Base-by-base conservation (phyloP, 2,329 filamentous ascomycete genomes). In the Fonsecaea pugnacius region DNA sequence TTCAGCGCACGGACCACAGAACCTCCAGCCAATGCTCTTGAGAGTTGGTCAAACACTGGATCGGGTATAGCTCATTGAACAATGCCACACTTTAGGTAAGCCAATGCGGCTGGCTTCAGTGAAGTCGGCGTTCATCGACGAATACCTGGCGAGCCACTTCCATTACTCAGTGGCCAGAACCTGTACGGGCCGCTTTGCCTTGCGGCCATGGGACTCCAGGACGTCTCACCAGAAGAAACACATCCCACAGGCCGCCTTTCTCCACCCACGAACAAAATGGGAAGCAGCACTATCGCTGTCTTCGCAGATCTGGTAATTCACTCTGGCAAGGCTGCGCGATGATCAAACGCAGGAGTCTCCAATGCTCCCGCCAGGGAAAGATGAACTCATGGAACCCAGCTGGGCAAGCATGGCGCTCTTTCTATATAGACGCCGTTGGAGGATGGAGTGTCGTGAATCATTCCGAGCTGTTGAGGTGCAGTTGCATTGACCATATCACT, bases 41-140 rank as follows among this genome's bases (percentile, higher is more conserved):
- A 51, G 27, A 32, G n/a, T 6, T 38, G 57, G 50, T 38, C 57
- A 59, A 59, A 59, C 46, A 59, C 57, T 38, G 46, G 4, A 59
- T 52, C 46, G 30, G 57, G 57, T 35, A 38, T 27, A n/a, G 46
- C 27, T 30, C 12, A 32, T 32, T 52, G n/a, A 10, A 16, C 3
- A 10, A 27, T 59, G n/a, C 57, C 46, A 59, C 43, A 21, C 21
- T 59, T 52, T 43, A 59, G 46, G 57, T 27, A 10, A 48, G 55
- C 38, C 24, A 58, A 32, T 40, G 30, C 38, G 7, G 40, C 40
- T 48, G 38, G 33, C 30, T 18, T 21, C 27, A 16, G 27, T 32
- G 55, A 48, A 24, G 2, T 14, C 12, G 43, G 21, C 18, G 4
- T 24, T 24, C 43, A 48, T 24, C 3, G 43, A 24, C 43, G 21